Base-by-base conservation (phyloP, 2,329 filamentous ascomycete genomes). In the Neopestalotiopsis clavispora region DNA sequence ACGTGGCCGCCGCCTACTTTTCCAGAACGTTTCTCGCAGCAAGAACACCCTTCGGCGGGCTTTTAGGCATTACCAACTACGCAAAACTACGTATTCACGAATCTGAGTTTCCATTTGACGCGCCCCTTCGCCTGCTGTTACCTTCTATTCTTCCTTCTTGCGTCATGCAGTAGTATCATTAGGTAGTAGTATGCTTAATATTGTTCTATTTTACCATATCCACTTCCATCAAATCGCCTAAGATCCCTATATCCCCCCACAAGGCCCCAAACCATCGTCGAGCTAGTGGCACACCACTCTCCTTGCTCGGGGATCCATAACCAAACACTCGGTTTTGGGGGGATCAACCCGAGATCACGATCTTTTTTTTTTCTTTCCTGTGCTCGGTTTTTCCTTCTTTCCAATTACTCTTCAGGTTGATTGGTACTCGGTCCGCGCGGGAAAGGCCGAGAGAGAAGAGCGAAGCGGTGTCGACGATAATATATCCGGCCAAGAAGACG, bases 121-220 rank as follows among this genome's bases (percentile, higher is more conserved):
- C n/a, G 6, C 45, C 14, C 17, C 20, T 52, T 20, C n/a, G 17
- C 45, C 45, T 52, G 42, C 42, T 49, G 17, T 52, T 20, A 9
- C 45, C 45, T 52, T 52, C 7, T 52, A 28, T 28, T 52, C 34
- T 10, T 7, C 34, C 17, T 52, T 52, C 45, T n/a, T 52, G 45
- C 45, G 45, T 52, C 45, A 52, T 52, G 45, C 45, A 52, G n/a
- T n/a, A 52, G n/a, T 52, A 20, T 20, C n/a, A 52, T 20, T 52
- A 52, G 45, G 45, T 52, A 52, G 45, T 23, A 52, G 45, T 52
- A 52, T 52, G 45, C 45, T 52, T 52, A 52, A 52, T 52, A 52
- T 52, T 52, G 45, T 52, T 52, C 20, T 17, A 52, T 52, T 52
- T 52, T 52, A 14, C 14, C 45, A 52, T 52, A 17, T 52, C 45